Base-by-base conservation (phyloP, 306 rosid species). In the Bauhinia variegata region DNA sequence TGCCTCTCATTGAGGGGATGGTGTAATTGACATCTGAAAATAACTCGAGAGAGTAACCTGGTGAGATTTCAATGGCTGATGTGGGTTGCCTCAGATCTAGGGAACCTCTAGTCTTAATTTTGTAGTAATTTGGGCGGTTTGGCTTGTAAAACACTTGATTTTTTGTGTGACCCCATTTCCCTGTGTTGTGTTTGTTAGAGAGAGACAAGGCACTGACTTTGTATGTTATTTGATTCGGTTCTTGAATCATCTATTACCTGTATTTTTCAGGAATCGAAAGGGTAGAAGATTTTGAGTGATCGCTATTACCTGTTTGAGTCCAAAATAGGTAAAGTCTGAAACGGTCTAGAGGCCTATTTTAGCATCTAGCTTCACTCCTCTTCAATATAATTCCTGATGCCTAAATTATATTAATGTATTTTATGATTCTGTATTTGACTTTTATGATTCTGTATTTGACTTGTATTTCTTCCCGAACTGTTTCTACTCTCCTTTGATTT, bases 1-100 rank as follows among this genome's bases (percentile, higher is more conserved):
- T 19, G 52, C 73, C 36, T 66, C 75, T 67, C 61, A 70, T 63
- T 61, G 81, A 54, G 71, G 67, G 19, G 53, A 58, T 63, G 11
- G 36, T 69, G 60, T 80, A n/a, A 59, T 74, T 68, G 71, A 67
- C 66, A 66, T 76, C 76, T 83, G 81, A 75, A 77, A 84, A 74
- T 43, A 67, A 61, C 68, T 51, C 56, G 46, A 67, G 84, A 68
- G 51, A 39, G 11, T 12, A 70, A 79, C 56, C 17, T 51, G 23
- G 50, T 55, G 37, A 30, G 6, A 18, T 76, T 80, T 74, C 82
- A 58, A 67, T 80, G 83, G 78, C 75, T 5, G 39, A 67, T 54
- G 73, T 70, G 68, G 56, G 70, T 81, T 87, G 73, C 84, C 85
- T 73, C 43, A 79, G 86, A 85, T 83, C 71, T 65, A 75, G 85